Base-by-base conservation (phyloP, 2,329 filamentous ascomycete species). In the Hymenoscyphus fructigenus region DNA sequence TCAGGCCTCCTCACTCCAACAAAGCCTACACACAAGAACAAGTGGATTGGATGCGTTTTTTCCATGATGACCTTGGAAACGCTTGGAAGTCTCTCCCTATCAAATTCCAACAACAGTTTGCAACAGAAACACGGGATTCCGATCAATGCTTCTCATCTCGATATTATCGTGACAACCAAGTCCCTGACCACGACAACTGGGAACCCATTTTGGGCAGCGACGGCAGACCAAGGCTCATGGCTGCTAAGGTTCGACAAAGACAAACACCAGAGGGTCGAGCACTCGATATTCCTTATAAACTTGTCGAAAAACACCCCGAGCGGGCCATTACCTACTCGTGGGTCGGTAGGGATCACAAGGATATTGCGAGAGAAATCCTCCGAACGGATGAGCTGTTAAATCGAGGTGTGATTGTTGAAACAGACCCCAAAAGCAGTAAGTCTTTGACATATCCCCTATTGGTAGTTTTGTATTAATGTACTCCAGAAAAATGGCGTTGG, bases 101-200 rank as follows among this genome's bases (percentile, higher is more conserved):
- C 28, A 20, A 60, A 5, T 68, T 64, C 36, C 26, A 34, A 9
- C 44, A 20, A 9, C 61, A 53, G 10, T 67, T 58, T 47, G 56
- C 63, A 10, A 47, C 65, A 14, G 55, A 58, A n/a, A 32, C 56
- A 20, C 57, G 65, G 10, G 26, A 57, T 14, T 61, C 67, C 14
- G 55, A 60, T 15, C 65, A 69, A 56, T 65, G 64, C 38, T 66
- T 69, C 63, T 67, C 67, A 23, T 65, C 67, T 15, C 65, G 67
- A 15, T 59, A 59, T 14, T 69, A 69, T 29, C 63, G 67, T 26
- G 65, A 66, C 56, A 66, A 69, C 26, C 36, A 44, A 12, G 56
- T 50, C 1, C 66, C 65, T 7, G 14, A 32, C 7, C 60, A 59
- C n/a, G 55, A 65, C 32, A 61, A 68, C 17, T 60, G 65, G 56